Evolutionary conservation across 2,329 filamentous ascomycete species (phyloP), one percentile per base, ranked within the genome.

Genomic region (Thyridium curvatum): DNA sequence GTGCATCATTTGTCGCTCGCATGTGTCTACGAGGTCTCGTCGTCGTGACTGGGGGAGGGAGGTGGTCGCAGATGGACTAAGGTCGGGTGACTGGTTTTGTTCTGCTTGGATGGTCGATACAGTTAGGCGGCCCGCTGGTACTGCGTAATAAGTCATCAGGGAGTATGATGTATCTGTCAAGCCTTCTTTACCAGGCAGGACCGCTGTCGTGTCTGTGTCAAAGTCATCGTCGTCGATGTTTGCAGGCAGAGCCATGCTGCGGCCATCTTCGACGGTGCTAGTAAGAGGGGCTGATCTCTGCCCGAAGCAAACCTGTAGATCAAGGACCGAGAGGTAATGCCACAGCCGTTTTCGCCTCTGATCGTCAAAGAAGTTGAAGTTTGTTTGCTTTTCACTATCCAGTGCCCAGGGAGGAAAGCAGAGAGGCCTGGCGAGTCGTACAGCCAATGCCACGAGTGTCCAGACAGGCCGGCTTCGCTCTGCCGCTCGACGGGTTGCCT

Each of bases 161-260:
- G 54, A 47, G 37, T 50, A 53, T 1, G 54, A 58, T n/a, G 44
- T 51, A 18, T 59, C 54, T 2, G 53, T 54, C 12, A 57, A 38
- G 1, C 41, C 52, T 17, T 51, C 38, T 13, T 43, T 46, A 16
- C 48, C 41, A 10, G 41, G 34, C n/a, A 47, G 21, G 8, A 35
- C 32, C 2, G 37, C 36, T 4, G 37, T 9, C 5, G 49, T 50
- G 10, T 35, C 42, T 2, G 41, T 26, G 18, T 48, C 49, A 39
- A 55, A 56, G 30, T 57, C 47, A 9, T 45, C 40, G 41, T 55
- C 52, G 30, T 56, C 52, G 18, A 54, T 44, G 31, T 53, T 47
- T 26, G 46, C 30, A 51, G 29, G 8, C 35, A 29, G 4, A 36
- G 33, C 1, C 44, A 35, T 6, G 39, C 33, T 26, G 36, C 41